Conservation (phyloP, 2,329 filamentous ascomycete genomes). For the Fusarium brevicatenulatum region DNA sequence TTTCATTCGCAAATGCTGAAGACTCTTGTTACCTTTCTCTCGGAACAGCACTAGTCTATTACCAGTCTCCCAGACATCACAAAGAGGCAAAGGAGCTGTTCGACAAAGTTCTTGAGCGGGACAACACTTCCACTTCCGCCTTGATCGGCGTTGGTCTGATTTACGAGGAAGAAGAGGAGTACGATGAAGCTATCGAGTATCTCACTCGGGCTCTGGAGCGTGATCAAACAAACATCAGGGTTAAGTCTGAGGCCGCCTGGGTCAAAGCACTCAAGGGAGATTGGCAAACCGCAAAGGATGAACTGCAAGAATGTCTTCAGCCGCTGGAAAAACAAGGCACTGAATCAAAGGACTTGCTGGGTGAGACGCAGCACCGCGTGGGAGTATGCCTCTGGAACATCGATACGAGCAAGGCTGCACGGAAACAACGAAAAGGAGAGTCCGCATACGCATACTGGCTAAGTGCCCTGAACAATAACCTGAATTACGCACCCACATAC, state of each 20-base stretch:
- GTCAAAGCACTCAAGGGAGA: slow-evolving; percentile 86
- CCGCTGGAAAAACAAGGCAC: slow-evolving; percentile 71
- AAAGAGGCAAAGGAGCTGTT: slow-evolving; percentile 89
- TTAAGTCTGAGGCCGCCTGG: slow-evolving; percentile 91
- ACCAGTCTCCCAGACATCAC: slow-evolving; percentile 90
- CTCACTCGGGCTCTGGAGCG: slow-evolving; percentile 78
- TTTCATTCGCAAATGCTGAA: slow-evolving; percentile 73
- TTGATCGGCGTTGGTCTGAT: slow-evolving; percentile 92
- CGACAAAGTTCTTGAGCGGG: slow-evolving; percentile 79
- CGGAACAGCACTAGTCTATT: slow-evolving; percentile 88
- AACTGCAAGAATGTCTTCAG: slow-evolving; percentile 76
- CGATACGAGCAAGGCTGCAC: slow-evolving; percentile 76
- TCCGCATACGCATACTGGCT: slow-evolving; percentile 84
- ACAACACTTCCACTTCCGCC: slow-evolving; percentile 79
- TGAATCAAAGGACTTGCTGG: slow-evolving; percentile 73
- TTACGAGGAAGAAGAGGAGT: slow-evolving; percentile 93
- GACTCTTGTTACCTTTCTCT: slow-evolving; percentile 82
- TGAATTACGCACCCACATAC: slow-evolving; percentile 90
- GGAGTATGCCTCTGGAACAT: slow-evolving; percentile 89
- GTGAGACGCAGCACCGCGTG: slow-evolving; percentile 86
- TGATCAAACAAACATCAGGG: slow-evolving; percentile 78
- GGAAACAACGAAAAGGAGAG: slow-evolving; percentile 79
- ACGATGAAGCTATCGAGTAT: slow-evolving; percentile 82
- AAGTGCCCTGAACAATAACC: slow-evolving; percentile 83
- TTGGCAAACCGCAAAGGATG: slow-evolving; percentile 71